phyloP scores from a whole-genome alignment of 768 basidiomycete genomes.

The Leucosporidium yakuticum region DNA sequence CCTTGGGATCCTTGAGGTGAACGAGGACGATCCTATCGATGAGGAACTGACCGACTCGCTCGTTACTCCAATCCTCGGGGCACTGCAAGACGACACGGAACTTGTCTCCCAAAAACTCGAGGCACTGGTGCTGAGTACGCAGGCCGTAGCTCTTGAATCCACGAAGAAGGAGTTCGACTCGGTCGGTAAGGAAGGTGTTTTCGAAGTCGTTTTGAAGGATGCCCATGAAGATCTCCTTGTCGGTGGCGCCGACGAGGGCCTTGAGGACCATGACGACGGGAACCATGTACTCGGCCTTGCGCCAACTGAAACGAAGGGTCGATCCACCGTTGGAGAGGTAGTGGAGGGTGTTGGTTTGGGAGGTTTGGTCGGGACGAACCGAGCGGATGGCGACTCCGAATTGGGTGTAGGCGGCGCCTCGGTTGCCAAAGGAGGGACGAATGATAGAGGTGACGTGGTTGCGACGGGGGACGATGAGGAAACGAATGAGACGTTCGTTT shows the following conservation, averaged over 20 bases:
- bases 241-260: slow-evolving; percentile 80
- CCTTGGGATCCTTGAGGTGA: slow-evolving; percentile 75
- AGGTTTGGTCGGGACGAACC: slow-evolving; percentile 85
- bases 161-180: slow-evolving; percentile 84
- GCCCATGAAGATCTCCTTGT: slow-evolving; percentile 94
- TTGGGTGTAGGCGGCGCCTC: slow-evolving; percentile 89
- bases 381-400: slow-evolving; percentile 94
- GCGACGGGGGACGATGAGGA: slow-evolving; percentile 88
- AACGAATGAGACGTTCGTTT: slow-evolving; percentile 96
- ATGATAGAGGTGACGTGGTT: slow-evolving; percentile 91
- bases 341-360: slow-evolving; percentile 91
- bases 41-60: slow-evolving; percentile 70
- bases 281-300: slow-evolving; percentile 97
- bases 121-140: slow-evolving; percentile 79
- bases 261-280: slow-evolving; percentile 96
- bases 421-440: slow-evolving; percentile 82
- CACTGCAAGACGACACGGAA: slow-evolving; percentile 84
- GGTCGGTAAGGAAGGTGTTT: slow-evolving; percentile 95
- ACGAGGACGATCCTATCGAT: slow-evolving; percentile 81
- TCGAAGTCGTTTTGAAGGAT: slow-evolving; percentile 94
- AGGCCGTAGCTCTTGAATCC: slow-evolving; percentile 92
- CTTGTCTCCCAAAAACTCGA: slow-evolving; percentile 93
- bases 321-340: slow-evolving; percentile 93
- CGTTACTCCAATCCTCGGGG: slow-evolving; percentile 90
- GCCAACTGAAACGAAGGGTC: slow-evolving; percentile 93